These are phyloP conservation scores for Pleurotus sapidus DNA, from an alignment of 768 basidiomycete genomes.

Conservation along the genomic window DNA sequence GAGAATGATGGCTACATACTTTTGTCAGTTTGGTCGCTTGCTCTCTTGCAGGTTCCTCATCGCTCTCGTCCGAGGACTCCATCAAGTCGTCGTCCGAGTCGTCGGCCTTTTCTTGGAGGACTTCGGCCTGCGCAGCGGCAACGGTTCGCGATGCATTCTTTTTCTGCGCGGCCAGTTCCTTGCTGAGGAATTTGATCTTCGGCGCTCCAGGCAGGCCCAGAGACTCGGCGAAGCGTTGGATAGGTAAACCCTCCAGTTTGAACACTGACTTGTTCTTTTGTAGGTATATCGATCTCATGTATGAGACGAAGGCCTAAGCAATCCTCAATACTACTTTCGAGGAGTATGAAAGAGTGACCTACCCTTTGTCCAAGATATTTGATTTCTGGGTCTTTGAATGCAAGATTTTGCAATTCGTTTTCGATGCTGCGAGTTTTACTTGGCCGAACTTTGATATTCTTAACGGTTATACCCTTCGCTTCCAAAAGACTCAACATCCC, in stretches of 20 bases:
- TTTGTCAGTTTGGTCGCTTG: slow-evolving; percentile 29
- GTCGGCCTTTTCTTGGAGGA: slow-evolving; percentile 17
- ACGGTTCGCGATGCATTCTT: slow-evolving; percentile 67
- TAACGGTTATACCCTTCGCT: slow-evolving; percentile 67
- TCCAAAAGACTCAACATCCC: slow-evolving; percentile 77
- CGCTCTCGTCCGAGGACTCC: slow-evolving; percentile 24
- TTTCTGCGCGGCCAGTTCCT: slow-evolving; percentile 65
- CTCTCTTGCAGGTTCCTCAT: slow-evolving; percentile 22
- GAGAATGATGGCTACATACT: slow-evolving; percentile 26
- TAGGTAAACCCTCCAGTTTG: slow-evolving; percentile 78
- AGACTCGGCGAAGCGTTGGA: slow-evolving; percentile 82
- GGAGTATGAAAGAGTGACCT: slow-evolving; percentile 23
- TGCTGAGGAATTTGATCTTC: slow-evolving; percentile 84
- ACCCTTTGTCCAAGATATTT: slow-evolving; percentile 96
- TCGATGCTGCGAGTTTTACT: slow-evolving; percentile 85
- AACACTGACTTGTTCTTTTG: slow-evolving; percentile 95
- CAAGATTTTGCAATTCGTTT: slow-evolving; percentile 87
- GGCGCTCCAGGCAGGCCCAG: slow-evolving; percentile 93
- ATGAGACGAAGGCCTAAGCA: slow-evolving; percentile 88
- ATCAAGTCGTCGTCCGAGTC: slow-evolving; percentile 21
- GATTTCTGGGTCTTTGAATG: slow-evolving; percentile 94
- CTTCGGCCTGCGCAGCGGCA: slow-evolving; percentile 30
- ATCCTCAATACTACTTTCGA: neutral
- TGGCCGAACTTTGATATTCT: slow-evolving; percentile 83
- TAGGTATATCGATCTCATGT: slow-evolving; percentile 87